Evolutionary conservation across 1,284 basidiomycete genomes (phyloP).

Genomic region (Irpex sp.): DNA sequence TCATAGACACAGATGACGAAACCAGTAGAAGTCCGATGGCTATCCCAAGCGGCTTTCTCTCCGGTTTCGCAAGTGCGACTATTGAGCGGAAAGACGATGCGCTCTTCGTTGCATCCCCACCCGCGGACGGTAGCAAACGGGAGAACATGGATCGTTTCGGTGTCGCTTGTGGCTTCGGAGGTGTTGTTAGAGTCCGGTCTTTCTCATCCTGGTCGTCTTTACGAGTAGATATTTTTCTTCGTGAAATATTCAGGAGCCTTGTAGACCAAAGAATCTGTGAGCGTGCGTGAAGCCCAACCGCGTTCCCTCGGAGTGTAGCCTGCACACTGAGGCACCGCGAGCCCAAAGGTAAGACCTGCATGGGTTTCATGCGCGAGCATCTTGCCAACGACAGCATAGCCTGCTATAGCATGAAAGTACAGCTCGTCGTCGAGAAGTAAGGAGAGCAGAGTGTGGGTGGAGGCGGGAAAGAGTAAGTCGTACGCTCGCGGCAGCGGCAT

Average conservation of each 20-base stretch:
- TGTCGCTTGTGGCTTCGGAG: background rate
- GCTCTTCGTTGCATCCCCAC: constrained; percentile 32
- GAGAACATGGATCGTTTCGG: constrained; percentile 36
- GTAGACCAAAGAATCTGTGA: too few species aligned
- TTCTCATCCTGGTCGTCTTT: background rate
- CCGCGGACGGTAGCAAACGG: constrained; percentile 34
- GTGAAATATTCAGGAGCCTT: background rate
- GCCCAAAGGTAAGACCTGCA: background rate
- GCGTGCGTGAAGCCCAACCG: background rate
- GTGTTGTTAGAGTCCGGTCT: background rate
- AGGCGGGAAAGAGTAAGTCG: background rate
- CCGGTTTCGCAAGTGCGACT: constrained; percentile 72
- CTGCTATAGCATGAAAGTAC: background rate
- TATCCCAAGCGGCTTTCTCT: constrained; percentile 65
- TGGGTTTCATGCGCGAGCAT: background rate
- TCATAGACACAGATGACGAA: constrained; percentile 83
- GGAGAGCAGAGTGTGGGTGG: background rate
- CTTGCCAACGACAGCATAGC: background rate
- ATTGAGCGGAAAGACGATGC: constrained; percentile 73
- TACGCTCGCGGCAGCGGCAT: background rate
- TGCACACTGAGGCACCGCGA: background rate
- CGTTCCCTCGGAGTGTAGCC: background rate
- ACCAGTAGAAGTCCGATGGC: constrained; percentile 69
- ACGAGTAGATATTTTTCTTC: background rate
- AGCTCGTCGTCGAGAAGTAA: background rate